Evolutionary conservation across 2,329 filamentous ascomycete genomes (phyloP).

Genomic region (Mariannaea elegans): DNA sequence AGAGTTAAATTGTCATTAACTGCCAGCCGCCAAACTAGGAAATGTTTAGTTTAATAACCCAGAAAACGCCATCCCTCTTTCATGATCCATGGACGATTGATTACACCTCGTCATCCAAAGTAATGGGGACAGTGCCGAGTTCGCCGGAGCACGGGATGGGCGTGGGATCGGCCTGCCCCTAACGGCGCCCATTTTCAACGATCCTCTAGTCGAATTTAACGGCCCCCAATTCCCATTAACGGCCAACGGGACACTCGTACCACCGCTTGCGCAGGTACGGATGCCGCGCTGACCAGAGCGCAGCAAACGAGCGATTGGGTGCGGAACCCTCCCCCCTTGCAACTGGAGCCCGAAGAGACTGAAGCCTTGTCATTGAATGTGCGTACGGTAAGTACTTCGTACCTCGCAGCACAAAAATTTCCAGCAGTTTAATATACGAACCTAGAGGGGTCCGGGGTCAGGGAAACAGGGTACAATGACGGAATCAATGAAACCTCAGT

Average conservation of each 20-base stretch:
- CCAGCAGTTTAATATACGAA: too few relatives aligned
- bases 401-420: background rate
- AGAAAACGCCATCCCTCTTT: conserved; percentile 7
- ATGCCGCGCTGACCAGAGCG: conserved; percentile 28
- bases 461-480: conserved; percentile 12
- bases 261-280: conserved; percentile 39
- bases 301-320: conserved; percentile 27
- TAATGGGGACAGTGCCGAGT: conserved; percentile 16
- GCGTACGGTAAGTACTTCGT: background rate
- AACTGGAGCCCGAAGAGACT: background rate
- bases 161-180: conserved; percentile 14
- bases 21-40: background rate
- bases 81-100: conserved; percentile 3
- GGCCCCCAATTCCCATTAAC: conserved; percentile 25
- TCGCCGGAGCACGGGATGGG: conserved; percentile 6
- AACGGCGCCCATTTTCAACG: conserved; percentile 2
- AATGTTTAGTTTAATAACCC: background rate
- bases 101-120: background rate
- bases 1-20: background rate
- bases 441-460: background rate
- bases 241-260: conserved; percentile 29
- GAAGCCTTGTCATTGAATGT: background rate
- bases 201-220: conserved; percentile 6
- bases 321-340: conserved; percentile 8
- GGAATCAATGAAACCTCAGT: conserved; percentile 18